phyloP scores from a whole-genome alignment of 106 monocot genomes.

The Gastrodia elata region DNA sequence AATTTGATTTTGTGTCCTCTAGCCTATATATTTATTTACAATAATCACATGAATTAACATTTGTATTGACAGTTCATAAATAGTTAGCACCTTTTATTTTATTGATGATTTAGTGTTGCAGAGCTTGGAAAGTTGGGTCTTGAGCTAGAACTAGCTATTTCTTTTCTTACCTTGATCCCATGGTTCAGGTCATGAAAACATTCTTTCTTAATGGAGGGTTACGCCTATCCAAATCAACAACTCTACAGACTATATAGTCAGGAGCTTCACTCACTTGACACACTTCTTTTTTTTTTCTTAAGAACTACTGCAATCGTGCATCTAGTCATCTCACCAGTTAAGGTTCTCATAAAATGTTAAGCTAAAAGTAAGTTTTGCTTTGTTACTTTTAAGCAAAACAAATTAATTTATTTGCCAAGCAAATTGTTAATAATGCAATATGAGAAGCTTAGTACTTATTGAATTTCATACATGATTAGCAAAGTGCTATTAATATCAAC shows the following conservation, averaged over 20 bases:
- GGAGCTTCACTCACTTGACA: neutral
- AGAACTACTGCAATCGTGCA: neutral
- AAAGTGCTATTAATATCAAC: neutral
- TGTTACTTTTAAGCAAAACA: neutral
- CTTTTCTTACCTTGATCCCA: neutral
- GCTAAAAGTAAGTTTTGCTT: neutral
- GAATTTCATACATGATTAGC: neutral
- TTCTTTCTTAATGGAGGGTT: neutral
- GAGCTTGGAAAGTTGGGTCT: neutral
- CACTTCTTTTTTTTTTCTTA: neutral
- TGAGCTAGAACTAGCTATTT: neutral
- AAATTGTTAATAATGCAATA: neutral
- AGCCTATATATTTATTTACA: neutral
- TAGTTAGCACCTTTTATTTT: neutral
- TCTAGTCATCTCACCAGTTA: neutral
- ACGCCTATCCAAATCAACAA: neutral
- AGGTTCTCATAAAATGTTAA: neutral
- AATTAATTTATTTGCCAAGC: neutral
- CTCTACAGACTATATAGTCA: neutral
- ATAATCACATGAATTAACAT: neutral
- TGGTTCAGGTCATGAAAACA: neutral
- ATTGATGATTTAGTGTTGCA: neutral
- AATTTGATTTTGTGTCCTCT: neutral
- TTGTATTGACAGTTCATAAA: slow-evolving; percentile 4
- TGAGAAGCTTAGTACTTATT: neutral